phyloP scores from a whole-genome alignment of 2,329 filamentous ascomycete species.

The Amauroascus verrucosus region DNA sequence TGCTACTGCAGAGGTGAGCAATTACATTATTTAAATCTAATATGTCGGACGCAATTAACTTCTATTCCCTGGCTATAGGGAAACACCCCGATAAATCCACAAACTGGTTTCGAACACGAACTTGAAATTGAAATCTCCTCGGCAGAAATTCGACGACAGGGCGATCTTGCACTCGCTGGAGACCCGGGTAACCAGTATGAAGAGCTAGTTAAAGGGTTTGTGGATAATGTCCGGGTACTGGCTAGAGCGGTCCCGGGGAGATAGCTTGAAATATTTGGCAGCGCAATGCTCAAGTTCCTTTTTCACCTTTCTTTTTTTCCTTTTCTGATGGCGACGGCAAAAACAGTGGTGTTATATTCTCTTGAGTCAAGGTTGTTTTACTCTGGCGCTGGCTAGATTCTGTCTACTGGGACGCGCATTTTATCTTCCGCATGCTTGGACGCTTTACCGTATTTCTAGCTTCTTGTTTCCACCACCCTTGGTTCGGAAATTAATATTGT shows the following conservation, averaged over 20 bases:
- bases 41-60: too few species aligned
- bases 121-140: conserved; percentile 41
- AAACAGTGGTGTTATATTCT: too few species aligned
- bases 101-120: conserved; percentile 29
- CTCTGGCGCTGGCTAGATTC: too few species aligned
- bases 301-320: neutral
- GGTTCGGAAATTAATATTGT: neutral
- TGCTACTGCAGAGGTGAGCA: conserved; percentile 42
- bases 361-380: too few species aligned
- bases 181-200: conserved; percentile 37
- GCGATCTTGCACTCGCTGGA: conserved; percentile 31
- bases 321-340: neutral
- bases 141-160: conserved; percentile 36
- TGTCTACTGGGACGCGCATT: too few species aligned
- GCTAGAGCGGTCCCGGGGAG: conserved; percentile 31
- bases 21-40: neutral
- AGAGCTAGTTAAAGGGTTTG: conserved; percentile 39
- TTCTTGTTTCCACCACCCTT: neutral
- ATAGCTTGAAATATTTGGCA: neutral
- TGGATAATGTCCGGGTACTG: conserved; percentile 41
- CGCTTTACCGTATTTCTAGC: too few species aligned
- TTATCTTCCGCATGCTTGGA: too few species aligned
- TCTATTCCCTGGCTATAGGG: neutral
- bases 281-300: neutral
- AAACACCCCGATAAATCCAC: neutral